Evolutionary conservation across 495 filamentous ascomycete genomes (phyloP).

Genomic region (Aspergillus kassunensis): DNA sequence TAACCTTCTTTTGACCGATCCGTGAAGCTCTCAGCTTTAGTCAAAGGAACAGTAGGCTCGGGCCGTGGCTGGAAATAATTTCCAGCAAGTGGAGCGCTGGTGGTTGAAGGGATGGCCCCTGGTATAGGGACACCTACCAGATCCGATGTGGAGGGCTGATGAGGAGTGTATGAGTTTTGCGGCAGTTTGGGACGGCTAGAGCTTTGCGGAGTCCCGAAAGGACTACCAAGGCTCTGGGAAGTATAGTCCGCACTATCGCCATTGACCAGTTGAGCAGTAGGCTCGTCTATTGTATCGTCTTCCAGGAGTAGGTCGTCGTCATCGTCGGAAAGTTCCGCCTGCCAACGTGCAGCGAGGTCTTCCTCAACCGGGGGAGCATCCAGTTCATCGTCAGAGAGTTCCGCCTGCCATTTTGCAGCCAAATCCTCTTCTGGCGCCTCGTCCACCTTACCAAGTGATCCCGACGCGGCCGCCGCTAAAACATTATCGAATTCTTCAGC

Average conservation of each 20-base stretch:
- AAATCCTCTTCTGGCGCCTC: conserved; percentile 20
- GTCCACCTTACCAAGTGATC: conserved; percentile 14
- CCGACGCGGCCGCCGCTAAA: conserved; percentile 27
- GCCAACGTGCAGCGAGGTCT: conserved; percentile 77
- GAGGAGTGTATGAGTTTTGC: conserved; percentile 35
- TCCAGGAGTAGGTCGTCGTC: conserved; percentile 75
- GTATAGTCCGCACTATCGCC: conserved; percentile 3
- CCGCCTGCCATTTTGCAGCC: conserved; percentile 25
- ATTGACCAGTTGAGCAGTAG: conserved; percentile 16
- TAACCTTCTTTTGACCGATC: conserved; percentile 89
- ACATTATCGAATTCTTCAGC: conserved; percentile 28
- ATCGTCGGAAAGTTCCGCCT: conserved; percentile 60
- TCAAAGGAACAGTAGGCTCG: conserved; percentile 30
- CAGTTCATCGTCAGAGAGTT: conserved; percentile 19
- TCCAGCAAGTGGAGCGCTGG: conserved; percentile 28
- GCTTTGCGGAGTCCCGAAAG: conserved; percentile 30
- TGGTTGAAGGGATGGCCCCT: conserved; percentile 26
- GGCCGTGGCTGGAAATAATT: conserved; percentile 39
- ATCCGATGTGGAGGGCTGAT: conserved; percentile 43
- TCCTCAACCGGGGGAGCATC: conserved; percentile 38
- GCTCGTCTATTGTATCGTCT: conserved; percentile 39
- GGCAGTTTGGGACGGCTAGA: conserved; percentile 17
- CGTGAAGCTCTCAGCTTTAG: conserved; percentile 69
- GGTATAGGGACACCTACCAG: conserved; percentile 29
- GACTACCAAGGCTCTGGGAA: conserved; percentile 23